A percentile compares a stretch with the other conserved stretches of the same genome.
Evolutionary conservation across 2,329 filamentous ascomycete species (phyloP).

Genomic region (Hypoxylon sp.): DNA sequence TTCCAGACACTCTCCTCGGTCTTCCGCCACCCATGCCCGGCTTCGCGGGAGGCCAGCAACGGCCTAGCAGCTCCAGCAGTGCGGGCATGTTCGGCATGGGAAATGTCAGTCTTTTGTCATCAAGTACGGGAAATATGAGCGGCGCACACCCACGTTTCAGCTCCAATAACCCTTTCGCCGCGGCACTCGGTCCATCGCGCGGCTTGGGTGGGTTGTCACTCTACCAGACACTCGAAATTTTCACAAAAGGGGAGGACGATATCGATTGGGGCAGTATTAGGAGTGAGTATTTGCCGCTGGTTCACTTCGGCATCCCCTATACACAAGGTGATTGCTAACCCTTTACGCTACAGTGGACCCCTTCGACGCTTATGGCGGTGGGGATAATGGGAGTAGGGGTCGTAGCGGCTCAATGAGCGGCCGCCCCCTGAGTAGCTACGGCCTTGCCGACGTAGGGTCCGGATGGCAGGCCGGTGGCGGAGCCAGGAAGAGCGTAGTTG

Average conservation of each 20-base stretch:
- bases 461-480: constrained; percentile 67
- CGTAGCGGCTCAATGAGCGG: constrained; percentile 48
- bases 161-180: constrained; percentile 72
- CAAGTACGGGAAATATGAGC: constrained; percentile 37
- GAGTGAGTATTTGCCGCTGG: constrained; percentile 41
- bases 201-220: constrained; percentile 55
- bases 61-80: constrained; percentile 56
- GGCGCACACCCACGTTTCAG: constrained; percentile 64
- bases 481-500: constrained; percentile 68
- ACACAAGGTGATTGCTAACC: constrained; percentile 18
- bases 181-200: constrained; percentile 53
- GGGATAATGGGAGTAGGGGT: constrained; percentile 49
- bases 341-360: constrained; percentile 53
- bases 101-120: constrained; percentile 49
- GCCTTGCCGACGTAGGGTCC: constrained; percentile 66
- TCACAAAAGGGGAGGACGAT: constrained; percentile 71
- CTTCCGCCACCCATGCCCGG: constrained; percentile 74
- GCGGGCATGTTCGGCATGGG: constrained; percentile 50
- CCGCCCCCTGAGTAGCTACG: constrained; percentile 70
- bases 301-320: neutral
- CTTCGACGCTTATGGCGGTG: constrained; percentile 44
- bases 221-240: constrained; percentile 71
- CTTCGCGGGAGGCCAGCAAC: constrained; percentile 57
- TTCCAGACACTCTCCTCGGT: constrained; percentile 82
- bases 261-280: constrained; percentile 72